phyloP scores from a whole-genome alignment of 805 yeast genomes.

The Candida nemodendra region DNA sequence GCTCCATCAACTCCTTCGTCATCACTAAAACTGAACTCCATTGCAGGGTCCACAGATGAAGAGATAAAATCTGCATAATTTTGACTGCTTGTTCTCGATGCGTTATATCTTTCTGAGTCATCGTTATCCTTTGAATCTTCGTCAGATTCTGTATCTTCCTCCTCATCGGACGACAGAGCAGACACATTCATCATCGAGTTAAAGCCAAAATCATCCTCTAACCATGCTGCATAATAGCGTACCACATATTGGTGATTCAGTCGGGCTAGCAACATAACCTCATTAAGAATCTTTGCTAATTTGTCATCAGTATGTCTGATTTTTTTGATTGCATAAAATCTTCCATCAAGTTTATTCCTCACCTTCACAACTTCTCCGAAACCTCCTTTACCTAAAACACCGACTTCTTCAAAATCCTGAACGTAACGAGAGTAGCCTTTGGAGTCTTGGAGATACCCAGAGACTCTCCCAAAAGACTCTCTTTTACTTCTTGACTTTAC shows the following conservation, averaged over 20 bases:
- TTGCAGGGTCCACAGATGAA: constrained; percentile 54
- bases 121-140: constrained; percentile 36
- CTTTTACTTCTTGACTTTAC: constrained; percentile 17
- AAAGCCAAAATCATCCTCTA: constrained; percentile 61
- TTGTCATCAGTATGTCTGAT: constrained; percentile 80
- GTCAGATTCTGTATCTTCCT: constrained; percentile 26
- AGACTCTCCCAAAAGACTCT: constrained; percentile 28
- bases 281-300: constrained; percentile 78
- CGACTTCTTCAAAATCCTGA: constrained; percentile 93
- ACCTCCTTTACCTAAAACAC: constrained; percentile 89
- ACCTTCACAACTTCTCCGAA: constrained; percentile 99
- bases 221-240: constrained; percentile 96
- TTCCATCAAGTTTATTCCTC: constrained; percentile 87
- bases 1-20: constrained; percentile 20
- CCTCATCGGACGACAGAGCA: constrained; percentile 29
- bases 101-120: constrained; percentile 18
- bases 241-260: constrained; percentile 95
- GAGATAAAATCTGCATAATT: constrained; percentile 66
- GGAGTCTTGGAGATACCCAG: constrained; percentile 18
- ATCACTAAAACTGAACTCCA: constrained; percentile 53
- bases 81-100: constrained; percentile 32
- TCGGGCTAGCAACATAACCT: constrained; percentile 88
- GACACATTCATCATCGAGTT: constrained; percentile 16
- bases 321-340: constrained; percentile 92
- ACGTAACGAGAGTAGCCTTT: constrained; percentile 66